Evolutionary conservation across 495 filamentous ascomycete genomes (phyloP).

Genomic region (Friedmanniomyces simplex): DNA sequence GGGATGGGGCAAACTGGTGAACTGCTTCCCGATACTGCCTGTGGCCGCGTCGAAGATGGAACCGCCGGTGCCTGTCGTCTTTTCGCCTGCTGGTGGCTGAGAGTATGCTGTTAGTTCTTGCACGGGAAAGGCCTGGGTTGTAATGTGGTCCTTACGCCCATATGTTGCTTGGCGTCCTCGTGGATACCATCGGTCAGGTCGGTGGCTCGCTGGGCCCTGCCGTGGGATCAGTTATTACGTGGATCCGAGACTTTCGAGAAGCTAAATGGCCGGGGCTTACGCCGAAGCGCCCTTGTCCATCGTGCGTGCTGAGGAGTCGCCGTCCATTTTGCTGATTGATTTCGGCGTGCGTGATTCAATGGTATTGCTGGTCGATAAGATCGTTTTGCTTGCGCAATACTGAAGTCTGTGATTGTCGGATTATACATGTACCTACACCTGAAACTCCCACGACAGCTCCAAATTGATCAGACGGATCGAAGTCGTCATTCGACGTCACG

Average conservation of each 20-base stretch:
- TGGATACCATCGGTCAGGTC: conserved; percentile 16
- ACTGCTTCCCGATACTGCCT: conserved; percentile 11
- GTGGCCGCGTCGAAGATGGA: conserved; percentile 6
- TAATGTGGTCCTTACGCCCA: background rate
- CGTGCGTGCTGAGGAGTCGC: conserved; percentile 7
- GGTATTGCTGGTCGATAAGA: no score
- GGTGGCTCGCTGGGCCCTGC: conserved; percentile 5
- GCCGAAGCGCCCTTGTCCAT: conserved; percentile 10
- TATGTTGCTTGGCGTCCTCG: conserved; percentile 18
- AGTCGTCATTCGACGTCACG: background rate
- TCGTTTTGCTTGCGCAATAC: background rate
- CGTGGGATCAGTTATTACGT: background rate
- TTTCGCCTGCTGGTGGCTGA: conserved; percentile 12
- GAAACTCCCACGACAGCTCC: background rate
- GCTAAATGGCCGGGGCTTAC: background rate
- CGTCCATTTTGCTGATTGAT: conserved; percentile 9
- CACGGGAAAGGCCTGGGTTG: no score
- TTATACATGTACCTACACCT: background rate
- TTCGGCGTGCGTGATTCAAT: background rate
- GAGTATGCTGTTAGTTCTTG: no score
- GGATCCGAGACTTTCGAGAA: background rate
- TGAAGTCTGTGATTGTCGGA: background rate
- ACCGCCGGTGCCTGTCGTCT: conserved; percentile 11
- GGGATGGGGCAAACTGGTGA: conserved; percentile 12
- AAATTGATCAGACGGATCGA: background rate